Base-by-base conservation (phyloP, 352 stramenopile genomes). In the Phytophthora citrophthora region DNA sequence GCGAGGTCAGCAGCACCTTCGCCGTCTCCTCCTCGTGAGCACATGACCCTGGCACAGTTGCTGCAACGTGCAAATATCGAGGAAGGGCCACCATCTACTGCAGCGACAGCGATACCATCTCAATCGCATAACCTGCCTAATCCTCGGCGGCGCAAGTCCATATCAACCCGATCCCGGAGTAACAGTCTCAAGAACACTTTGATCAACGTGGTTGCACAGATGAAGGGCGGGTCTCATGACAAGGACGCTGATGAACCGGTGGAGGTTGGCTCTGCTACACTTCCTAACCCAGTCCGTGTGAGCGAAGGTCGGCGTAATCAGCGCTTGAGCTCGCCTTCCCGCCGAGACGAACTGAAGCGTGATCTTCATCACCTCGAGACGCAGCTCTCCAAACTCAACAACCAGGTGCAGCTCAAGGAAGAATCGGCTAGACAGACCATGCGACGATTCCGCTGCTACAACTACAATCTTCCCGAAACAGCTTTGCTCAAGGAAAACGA, bases 381-480 rank as follows among this genome's bases (percentile, higher is more conserved):
- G 4, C 79, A 90, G 36, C 52, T 90, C 2, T 72, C 73, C 1
- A 87, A 81, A 44, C 67, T 94, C 23, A 84, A 89, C 53, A 71
- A 81, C 26, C 79, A 94, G 62, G 79, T 94, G 1, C 58, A 59
- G 4, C 52, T 81, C 12, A 94, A 94, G 32, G 85, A 92, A 55
- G 76, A 88, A 15, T 31, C 55, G 4, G 81, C 81, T 0, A 88
- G 85, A 57, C 68, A 78, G 31, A 80, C 75, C 3, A 74, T 94
- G 73, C 75, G 81, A 5, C 54, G 75, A 7, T 91, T 94, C 46
- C 81, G 83, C 2, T 91, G 83, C 40, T 92, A 90, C 79, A 94
- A 94, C 50, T 94, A 94, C 68, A 94, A 91, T 43, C 68, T 94
- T 15, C 79, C 85, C 3, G 81, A 89, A 59, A 81, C 68, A 16